Evolutionary conservation across 2,329 filamentous ascomycete genomes (phyloP), one percentile per base, ranked within the genome.

Genomic region (Tolypocladium ovalisporum): DNA sequence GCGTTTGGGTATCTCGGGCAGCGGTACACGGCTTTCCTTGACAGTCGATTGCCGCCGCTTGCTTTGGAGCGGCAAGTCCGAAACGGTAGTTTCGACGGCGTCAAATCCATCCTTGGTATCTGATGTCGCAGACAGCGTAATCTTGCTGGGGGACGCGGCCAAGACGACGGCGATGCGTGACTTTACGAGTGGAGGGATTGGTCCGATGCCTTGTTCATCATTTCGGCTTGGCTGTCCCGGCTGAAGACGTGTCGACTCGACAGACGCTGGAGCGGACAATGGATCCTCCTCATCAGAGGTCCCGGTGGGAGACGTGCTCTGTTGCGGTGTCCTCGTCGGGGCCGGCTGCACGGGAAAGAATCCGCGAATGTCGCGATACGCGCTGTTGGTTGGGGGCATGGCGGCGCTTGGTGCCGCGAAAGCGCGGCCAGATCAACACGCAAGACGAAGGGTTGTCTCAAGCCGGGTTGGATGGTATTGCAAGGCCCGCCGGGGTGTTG

Each of bases 241-340:
- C 13, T 55, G 29, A 27, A 51, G 19, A 4, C 15, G 32, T 22
- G 54, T 27, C 17, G 34, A 27, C 24, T 35, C 51, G 34, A 34
- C 42, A 1, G 58, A 56, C 13, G 66, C 35, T n/a, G 64, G 62
- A 24, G 40, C 42, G 3, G 58, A 56, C 17, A 67, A 44, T 24
- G 64, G 62, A 17, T 66, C 66, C 17, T 64, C 64, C 1, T 58
- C 62, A n/a, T 62, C 62, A 7, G 59, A 37, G 36, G 60, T 64
- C 4, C 57, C 59, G 2, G 57, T 35, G 3, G 54, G 27, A 5
- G 57, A 61, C 7, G 24, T 13, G 13, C n/a, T 40, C 24, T 35
- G 22, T 12, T 10, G 52, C 4, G 44, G 17, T 15, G 53, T 22
- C 34, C 17, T 22, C 2, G 35, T 7, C 15, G 19, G 12, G 9